Evolutionary conservation across 2,329 filamentous ascomycete genomes (phyloP), one percentile per base, ranked within the genome.

Genomic region (Aspergillus costaricaensis): DNA sequence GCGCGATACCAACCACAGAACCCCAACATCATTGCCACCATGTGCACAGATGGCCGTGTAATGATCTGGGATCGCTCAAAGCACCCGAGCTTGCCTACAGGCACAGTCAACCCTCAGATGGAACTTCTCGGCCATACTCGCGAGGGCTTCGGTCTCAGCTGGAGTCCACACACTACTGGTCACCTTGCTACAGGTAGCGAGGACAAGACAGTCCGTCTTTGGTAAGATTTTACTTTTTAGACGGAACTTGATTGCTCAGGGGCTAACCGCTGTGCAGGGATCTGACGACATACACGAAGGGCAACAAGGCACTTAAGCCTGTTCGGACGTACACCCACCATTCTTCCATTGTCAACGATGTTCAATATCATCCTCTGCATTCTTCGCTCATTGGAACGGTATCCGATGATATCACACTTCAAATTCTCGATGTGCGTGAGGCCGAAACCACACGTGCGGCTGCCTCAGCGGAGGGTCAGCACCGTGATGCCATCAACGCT

Each of bases 1-100:
- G 96, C 95, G 15, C 89, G 95, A 67, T 98, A 98, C 74, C 93
- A 97, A 78, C 95, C 95, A 12, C 94, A 98, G 76, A 99, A 99
- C 72, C 92, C 94, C 5, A 92, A 99, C 71, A 88, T 99, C 60
- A 96, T 99, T 70, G 95, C 95, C 3, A 97, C 95, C 0, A 88
- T 97, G 79, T 92, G 91, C 65, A 87, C 91, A 7, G 91, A 97
- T 74, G 91, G 91, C 64, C 89, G 88, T 67, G 91, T 97, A 44
- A 87, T 98, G 75, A 88, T 99, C 67, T 99, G 96, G 80, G 95
- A 99, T 80, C 89, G 94, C 67, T 96, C 94, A 56, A 98, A 97
- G 83, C 94, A 98, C 75, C 89, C 89, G 52, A 86, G 89, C 58
- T 82, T 88, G 64, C 92, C 94, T 7, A 85, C 88, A 25, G 89